Percentiles rank a stretch among this genome's conserved stretches.
Evolutionary conservation across 192 early-diverging fungal species (phyloP).

Genomic region (Mortierella alpina): DNA sequence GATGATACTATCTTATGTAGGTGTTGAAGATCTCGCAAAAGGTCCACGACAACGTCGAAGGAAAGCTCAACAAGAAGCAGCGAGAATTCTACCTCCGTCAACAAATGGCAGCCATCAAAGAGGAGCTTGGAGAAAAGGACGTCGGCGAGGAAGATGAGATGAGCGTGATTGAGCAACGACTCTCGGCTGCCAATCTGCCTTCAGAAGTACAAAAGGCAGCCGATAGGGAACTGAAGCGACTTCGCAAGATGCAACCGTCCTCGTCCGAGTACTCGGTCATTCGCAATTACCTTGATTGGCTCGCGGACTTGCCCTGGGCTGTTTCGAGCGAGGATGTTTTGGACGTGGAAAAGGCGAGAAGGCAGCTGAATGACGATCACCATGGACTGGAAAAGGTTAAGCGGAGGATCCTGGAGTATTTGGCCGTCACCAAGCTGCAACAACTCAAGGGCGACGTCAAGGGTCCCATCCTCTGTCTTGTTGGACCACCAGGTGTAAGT

Average conservation of each 20-base stretch:
- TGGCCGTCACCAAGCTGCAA: constrained; percentile 81
- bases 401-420: constrained; percentile 83
- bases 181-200: constrained; percentile 66
- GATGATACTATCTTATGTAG: constrained; percentile 34
- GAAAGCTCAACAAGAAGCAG: constrained; percentile 82
- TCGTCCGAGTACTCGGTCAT: constrained; percentile 84
- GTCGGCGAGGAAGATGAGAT: constrained; percentile 75
- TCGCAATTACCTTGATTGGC: constrained; percentile 81
- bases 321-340: constrained; percentile 67
- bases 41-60: constrained; percentile 77
- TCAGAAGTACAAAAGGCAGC: constrained; percentile 71
- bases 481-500: constrained; percentile 71
- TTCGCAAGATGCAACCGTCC: constrained; percentile 76
- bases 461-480: constrained; percentile 82
- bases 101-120: constrained; percentile 85
- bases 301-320: constrained; percentile 83
- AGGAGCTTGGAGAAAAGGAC: constrained; percentile 80
- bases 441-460: constrained; percentile 72
- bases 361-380: constrained; percentile 84
- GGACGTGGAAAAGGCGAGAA: constrained; percentile 73
- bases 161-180: constrained; percentile 63
- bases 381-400: constrained; percentile 86
- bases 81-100: constrained; percentile 82
- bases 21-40: constrained; percentile 84
- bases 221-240: constrained; percentile 71